phyloP scores from a whole-genome alignment of 208 protist species.

The Crithidia sp. region DNA sequence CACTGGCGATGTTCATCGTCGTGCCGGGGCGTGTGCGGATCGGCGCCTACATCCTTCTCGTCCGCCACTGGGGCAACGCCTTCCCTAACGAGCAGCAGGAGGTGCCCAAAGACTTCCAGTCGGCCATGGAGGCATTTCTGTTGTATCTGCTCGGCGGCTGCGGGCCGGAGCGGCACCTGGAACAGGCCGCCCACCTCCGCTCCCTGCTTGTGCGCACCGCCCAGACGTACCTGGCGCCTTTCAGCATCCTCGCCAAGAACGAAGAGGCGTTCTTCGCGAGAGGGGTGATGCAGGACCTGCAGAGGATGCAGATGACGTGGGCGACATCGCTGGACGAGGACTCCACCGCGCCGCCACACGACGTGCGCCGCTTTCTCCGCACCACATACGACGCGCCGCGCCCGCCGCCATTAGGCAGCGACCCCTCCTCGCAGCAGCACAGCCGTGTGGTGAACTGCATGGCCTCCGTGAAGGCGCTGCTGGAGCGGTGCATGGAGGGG shows the following conservation, averaged over 20 bases:
- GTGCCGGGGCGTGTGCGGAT: conserved; percentile 50
- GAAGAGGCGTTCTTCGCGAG: conserved; percentile 23
- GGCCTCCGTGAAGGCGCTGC: background rate
- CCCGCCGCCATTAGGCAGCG: conserved; percentile 35
- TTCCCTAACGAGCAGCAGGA: conserved; percentile 7
- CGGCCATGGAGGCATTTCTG: conserved; percentile 24
- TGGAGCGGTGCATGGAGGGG: conserved; percentile 12
- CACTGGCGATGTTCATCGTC: conserved; percentile 39
- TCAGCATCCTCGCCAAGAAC: conserved; percentile 20
- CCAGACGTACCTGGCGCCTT: conserved; percentile 20
- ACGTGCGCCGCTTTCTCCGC: conserved; percentile 21
- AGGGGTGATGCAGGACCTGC: conserved; percentile 19
- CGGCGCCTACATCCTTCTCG: conserved; percentile 36
- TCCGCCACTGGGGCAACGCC: conserved; percentile 33
- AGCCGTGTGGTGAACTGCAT: conserved; percentile 21
- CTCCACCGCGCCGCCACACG: background rate
- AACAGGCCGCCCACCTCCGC: conserved; percentile 10
- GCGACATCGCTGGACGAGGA: conserved; percentile 14
- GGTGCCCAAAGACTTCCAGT: conserved; percentile 27
- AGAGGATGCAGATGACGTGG: conserved; percentile 24
- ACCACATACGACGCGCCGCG: conserved; percentile 20
- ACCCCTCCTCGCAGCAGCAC: conserved; percentile 27
- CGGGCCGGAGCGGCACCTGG: conserved; percentile 5
- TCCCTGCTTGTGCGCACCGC: conserved; percentile 18
- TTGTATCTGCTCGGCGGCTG: conserved; percentile 31